Evolutionary conservation across 495 filamentous ascomycete genomes (phyloP), one percentile per base, ranked within the genome.

Genomic region (Neurospora sp.): DNA sequence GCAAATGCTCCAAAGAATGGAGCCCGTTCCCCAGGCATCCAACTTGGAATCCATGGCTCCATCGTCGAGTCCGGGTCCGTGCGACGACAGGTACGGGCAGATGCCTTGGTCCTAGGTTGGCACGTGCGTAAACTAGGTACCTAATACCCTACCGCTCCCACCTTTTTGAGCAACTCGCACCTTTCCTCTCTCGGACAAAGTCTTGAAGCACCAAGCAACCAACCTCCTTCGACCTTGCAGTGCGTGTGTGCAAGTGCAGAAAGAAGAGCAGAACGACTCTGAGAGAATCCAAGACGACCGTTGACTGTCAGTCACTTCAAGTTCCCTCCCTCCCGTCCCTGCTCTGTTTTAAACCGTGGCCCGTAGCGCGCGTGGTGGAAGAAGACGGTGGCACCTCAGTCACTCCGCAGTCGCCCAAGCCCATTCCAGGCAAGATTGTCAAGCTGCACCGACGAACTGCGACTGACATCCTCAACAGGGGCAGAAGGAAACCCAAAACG

Each of bases 331-430:
- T 35, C 31, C 7, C 14, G 27, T 35, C 31, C 31, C 27, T 66
- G 53, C 7, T 66, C 53, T 12, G 10, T 59, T 27, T 59, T 12
- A 12, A 14, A 66, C 53, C 27, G 53, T 66, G 79, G 81, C 83
- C 82, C 77, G 82, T 81, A 83, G 81, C 76, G 80, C 79, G 80
- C 79, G 83, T 85, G 53, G 27, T 35, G 27, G 5, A 35, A 66
- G 53, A 35, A 14, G 27, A 66, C 53, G 27, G 53, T 66, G 83
- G 82, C 83, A 85, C 84, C 82, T 88, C 85, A 84, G 83, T 79
- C 81, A 86, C 88, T 82, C 85, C 85, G 82, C 85, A 86, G 81
- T 86, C 80, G 83, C 86, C 53, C 85, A 87, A 85, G 81, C 86
- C 85, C 81, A 80, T 86, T 87, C 85, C 22, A 66, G 53, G 53